phyloP scores from a whole-genome alignment of 768 basidiomycete genomes.

The Tulasnella sp. region DNA sequence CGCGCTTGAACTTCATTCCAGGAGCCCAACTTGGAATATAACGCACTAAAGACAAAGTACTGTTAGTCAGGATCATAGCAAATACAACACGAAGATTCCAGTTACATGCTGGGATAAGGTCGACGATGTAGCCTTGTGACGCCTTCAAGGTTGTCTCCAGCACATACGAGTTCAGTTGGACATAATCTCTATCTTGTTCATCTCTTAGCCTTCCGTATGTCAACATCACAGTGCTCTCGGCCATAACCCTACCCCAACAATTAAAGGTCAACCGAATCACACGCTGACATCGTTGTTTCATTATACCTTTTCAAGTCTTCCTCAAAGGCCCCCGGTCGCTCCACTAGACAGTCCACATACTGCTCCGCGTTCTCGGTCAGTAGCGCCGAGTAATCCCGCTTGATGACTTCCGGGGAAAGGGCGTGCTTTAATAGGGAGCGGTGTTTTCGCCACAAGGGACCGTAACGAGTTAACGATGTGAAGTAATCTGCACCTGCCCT shows the following conservation, averaged over 20 bases:
- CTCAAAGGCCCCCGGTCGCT: neutral
- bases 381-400: neutral
- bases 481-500: neutral
- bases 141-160: neutral
- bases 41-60: neutral
- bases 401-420: neutral
- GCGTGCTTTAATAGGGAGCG: neutral
- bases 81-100: neutral
- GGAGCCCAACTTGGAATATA: slow-evolving; percentile 1
- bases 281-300: too few relatives aligned
- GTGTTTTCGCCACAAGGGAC: neutral
- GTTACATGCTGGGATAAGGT: neutral
- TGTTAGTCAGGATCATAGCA: too few relatives aligned
- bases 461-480: neutral
- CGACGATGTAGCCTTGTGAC: neutral
- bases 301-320: too few relatives aligned
- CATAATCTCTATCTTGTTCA: neutral
- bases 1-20: slow-evolving; percentile 5
- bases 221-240: neutral
- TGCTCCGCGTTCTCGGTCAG: neutral
- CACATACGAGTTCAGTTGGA: neutral
- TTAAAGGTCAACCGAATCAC: too few relatives aligned
- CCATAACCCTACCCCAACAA: neutral
- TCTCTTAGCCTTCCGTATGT: neutral
- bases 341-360: neutral